Evolutionary conservation across 2,329 filamentous ascomycete species (phyloP).

Genomic region (Epichloe glyceriae): DNA sequence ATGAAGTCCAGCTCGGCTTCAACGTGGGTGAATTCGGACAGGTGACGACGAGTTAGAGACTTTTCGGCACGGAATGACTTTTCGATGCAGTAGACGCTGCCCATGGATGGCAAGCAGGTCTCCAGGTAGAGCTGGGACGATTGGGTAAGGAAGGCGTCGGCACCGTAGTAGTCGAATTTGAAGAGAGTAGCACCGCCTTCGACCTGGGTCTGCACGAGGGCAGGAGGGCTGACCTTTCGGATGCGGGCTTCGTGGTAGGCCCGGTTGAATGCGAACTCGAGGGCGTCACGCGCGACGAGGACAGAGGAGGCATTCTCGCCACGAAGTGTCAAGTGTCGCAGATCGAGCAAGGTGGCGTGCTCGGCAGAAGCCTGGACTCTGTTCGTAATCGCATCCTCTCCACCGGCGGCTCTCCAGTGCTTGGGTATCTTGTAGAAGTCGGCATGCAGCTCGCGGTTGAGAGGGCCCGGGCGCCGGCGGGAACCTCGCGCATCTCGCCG

Average conservation of each 20-base stretch:
- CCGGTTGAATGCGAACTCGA: slow-evolving; percentile 69
- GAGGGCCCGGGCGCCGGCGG: slow-evolving; percentile 62
- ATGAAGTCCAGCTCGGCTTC: slow-evolving; percentile 97
- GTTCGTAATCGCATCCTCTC: slow-evolving; percentile 87
- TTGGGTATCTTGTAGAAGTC: slow-evolving; percentile 78
- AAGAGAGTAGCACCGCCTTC: slow-evolving; percentile 90
- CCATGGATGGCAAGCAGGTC: slow-evolving; percentile 79
- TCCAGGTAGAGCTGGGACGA: slow-evolving; percentile 96
- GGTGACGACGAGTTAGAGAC: slow-evolving; percentile 80
- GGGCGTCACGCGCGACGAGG: slow-evolving; percentile 72
- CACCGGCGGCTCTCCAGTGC: slow-evolving; percentile 54
- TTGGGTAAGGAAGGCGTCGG: slow-evolving; percentile 87
- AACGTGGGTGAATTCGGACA: slow-evolving; percentile 94
- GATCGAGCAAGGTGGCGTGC: slow-evolving; percentile 53
- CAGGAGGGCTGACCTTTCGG: slow-evolving; percentile 76
- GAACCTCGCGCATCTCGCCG: slow-evolving; percentile 74
- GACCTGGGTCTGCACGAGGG: slow-evolving; percentile 88
- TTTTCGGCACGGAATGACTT: slow-evolving; percentile 99
- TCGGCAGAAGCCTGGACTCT: slow-evolving; percentile 44
- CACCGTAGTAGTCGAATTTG: slow-evolving; percentile 76
- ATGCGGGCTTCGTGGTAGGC: slow-evolving; percentile 66
- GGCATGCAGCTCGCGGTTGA: slow-evolving; percentile 77
- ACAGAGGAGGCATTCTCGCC: slow-evolving; percentile 74
- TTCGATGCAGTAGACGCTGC: slow-evolving; percentile 95
- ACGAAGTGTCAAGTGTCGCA: slow-evolving; percentile 73